Base-by-base conservation (phyloP, 169 alveolate genomes). In the Cryptosporidium viatorum region DNA sequence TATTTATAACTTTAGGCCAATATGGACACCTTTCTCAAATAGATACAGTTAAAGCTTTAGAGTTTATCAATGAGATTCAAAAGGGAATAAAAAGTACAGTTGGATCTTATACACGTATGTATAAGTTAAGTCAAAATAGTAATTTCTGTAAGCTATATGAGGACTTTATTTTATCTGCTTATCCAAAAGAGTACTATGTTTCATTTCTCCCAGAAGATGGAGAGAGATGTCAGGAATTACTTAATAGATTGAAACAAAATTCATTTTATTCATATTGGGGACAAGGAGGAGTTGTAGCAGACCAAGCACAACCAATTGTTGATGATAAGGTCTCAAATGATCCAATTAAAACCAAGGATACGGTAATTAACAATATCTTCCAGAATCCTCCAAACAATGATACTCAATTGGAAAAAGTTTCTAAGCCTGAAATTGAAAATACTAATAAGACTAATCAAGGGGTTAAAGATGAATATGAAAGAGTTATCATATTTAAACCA, bases 281-380 rank as follows among this genome's bases (percentile, higher is more conserved):
- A 7, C 50, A 84, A 41, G 91, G 86, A 21, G 92, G 86, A 35
- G 55, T 92, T 18, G 80, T 92, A 29, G 91, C 67, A 16, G 91
- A 92, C 33, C 86, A 86, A 69, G 94, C 92, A 35, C 55, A 80
- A 26, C 91, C 91, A 69, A 75, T 92, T 62, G 87, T 86, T n/a
- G 86, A 91, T 55, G 91, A 92, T 59, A 85, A 71, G 21, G 87
- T 91, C 52, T 86, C 94, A 51, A 23, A 58, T 2, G 87, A 91
- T 43, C 70, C 86, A 86, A 41, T 80, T 80, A 71, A 8, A 43
- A 18, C 69, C 21, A 55, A 48, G 48, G 67, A 41, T 8, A 50
- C 50, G 23, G 69, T 41, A 2, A 50, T 41, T 0, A 31, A 33
- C n/a, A 50, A 70, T 26, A n/a, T 55, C 8, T 41, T 48, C 65